A percentile compares a stretch with the other conserved stretches of the same genome.
These are phyloP conservation scores for Neofusicoccum laricinum DNA, from an alignment of 2,329 filamentous ascomycete species.

Conservation along the genomic window DNA sequence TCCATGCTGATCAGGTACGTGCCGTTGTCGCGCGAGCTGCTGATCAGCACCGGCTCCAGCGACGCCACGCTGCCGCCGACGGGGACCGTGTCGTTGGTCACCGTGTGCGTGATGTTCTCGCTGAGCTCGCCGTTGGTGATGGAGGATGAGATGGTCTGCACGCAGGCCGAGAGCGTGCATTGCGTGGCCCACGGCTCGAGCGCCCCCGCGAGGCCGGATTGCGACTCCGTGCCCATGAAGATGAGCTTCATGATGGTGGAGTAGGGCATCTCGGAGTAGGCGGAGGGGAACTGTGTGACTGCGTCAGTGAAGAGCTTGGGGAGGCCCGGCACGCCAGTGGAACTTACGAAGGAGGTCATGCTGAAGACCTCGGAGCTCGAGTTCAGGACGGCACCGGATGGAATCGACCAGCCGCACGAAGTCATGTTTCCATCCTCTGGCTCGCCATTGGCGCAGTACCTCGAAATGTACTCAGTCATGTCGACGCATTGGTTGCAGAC, in stretches of 20 bases:
- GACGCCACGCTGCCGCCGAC: background rate
- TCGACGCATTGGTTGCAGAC: conserved; percentile 23
- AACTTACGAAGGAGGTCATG: conserved; percentile 13
- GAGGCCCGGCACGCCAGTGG: too few relatives aligned
- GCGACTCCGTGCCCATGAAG: conserved; percentile 18
- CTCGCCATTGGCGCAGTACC: background rate
- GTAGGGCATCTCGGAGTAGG: conserved; percentile 16
- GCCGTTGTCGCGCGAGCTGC: background rate
- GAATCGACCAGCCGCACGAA: conserved; percentile 17
- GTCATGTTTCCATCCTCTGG: conserved; percentile 9
- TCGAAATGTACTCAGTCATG: conserved; percentile 12
- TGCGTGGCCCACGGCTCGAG: conserved; percentile 17
- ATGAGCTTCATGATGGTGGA: conserved; percentile 17
- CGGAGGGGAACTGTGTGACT: background rate
- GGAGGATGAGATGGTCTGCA: conserved; percentile 16
- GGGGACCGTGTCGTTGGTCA: conserved; percentile 14
- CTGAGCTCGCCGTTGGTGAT: conserved; percentile 16
- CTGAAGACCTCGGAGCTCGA: conserved; percentile 18
- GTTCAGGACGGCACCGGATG: conserved; percentile 14
- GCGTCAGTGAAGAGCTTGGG: too few relatives aligned
- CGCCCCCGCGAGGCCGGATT: background rate
- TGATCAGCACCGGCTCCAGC: background rate
- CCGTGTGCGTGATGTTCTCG: conserved; percentile 7
- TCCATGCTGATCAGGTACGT: conserved; percentile 16
- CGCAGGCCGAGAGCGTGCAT: conserved; percentile 17